Evolutionary conservation across 176 grass and related monocot genomes (phyloP).

Genomic region (Bonia amplexicaulis): DNA sequence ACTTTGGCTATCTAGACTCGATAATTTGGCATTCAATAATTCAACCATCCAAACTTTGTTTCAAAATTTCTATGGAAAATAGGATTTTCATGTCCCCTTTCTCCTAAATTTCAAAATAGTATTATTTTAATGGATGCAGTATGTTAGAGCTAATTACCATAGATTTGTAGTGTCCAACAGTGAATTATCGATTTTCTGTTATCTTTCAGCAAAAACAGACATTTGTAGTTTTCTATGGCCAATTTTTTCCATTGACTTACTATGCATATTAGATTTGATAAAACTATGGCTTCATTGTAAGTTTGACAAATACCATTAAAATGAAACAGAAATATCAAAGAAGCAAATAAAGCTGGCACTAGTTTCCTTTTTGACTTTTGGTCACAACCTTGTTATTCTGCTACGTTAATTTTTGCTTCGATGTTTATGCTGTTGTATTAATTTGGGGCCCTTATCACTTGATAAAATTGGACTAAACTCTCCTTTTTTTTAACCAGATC

Average conservation of each 20-base stretch:
- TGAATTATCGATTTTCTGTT: background rate
- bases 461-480: slow-evolving; percentile 2
- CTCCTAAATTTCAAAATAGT: background rate
- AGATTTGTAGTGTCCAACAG: background rate
- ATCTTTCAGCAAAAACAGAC: background rate
- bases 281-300: background rate
- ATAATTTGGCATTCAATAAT: background rate
- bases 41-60: background rate
- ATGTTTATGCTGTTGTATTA: background rate
- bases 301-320: background rate
- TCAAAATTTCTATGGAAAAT: background rate
- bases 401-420: background rate
- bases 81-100: background rate
- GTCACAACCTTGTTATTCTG: background rate
- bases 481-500: slow-evolving; percentile 48
- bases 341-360: background rate
- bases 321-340: background rate
- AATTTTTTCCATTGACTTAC: background rate
- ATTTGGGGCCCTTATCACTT: background rate
- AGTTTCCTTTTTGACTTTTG: background rate
- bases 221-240: background rate
- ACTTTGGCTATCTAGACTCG: background rate
- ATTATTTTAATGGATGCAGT: background rate
- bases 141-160: background rate
- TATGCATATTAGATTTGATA: slow-evolving; percentile 19